Evolutionary conservation across 768 basidiomycete species (phyloP), one percentile per base, ranked within the genome.

Genomic region (Hygrophoropsis aurantiaca): DNA sequence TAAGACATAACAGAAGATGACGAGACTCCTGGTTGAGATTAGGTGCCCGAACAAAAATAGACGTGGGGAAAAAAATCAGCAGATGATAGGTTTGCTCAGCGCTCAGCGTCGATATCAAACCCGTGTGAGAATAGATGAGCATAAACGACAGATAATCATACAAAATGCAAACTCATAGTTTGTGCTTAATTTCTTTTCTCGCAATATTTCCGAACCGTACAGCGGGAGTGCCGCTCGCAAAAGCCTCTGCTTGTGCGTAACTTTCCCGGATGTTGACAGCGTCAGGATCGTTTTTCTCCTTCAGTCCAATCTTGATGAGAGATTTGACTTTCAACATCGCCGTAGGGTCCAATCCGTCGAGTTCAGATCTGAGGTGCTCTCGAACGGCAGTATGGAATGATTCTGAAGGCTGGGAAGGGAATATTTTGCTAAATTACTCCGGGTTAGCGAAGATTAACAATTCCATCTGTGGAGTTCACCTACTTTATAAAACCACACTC

Each of bases 401-500:
- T 30, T 76, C 74, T 1, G 69, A 67, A 5, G 75, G 52, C 51
- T 82, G 78, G 15, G 70, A 61, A 10, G 80, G 80, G 50, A 84
- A 80, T 52, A 87, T 79, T 63, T 82, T 70, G 53, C 83, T 86
- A 52, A 50, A 43, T 3, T 47, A 24, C 18, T 26, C 26, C n/a
- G n/a, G n/a, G n/a, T n/a, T n/a, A n/a, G n/a, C n/a, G 27, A 30
- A 6, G 27, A 30, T 6, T 30, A 13, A 7, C 27, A 30, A 6
- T 7, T 30, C 27, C 6, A 7, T 6, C 27, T 30, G 13, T 13
- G 13, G 16, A 30, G 23, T 25, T 40, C n/a, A 52, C 72, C 42
- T 54, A 85, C 82, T 85, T 87, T 52, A 85, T 63, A 58, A 87
- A 87, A 11, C 85, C 82, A 57, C 72, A 79, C 33, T 73, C 65